Conservation (phyloP, 257 asterid genomes). For the Ocimum tenuiflorum region DNA sequence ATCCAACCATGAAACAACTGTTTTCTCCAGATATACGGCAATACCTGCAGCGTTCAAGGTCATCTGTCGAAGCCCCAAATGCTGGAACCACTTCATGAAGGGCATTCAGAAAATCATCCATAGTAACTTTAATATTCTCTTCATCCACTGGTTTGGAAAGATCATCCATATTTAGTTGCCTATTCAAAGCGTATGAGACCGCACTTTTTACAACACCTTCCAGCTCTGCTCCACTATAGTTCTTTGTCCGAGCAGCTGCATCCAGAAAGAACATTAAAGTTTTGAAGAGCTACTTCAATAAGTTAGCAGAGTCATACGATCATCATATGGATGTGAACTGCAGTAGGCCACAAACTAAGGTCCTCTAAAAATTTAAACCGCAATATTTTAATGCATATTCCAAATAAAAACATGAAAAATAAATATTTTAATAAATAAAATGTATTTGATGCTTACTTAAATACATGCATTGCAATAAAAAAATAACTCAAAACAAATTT, state of each 20-base stretch:
- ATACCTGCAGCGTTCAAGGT: constrained; percentile 97
- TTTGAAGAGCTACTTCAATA: background rate
- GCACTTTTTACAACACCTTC: constrained; percentile 99
- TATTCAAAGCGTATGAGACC: constrained; percentile 89
- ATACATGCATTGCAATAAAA: no score
- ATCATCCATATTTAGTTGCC: constrained; percentile 85
- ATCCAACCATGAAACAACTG: background rate
- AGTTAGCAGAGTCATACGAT: background rate
- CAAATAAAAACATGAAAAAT: no score
- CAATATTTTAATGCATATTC: no score
- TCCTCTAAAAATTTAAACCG: no score
- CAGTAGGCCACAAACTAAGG: no score
- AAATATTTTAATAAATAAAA: no score
- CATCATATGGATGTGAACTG: no score
- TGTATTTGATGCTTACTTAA: no score
- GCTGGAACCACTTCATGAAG: constrained; percentile 84
- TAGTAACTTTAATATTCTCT: constrained; percentile 82
- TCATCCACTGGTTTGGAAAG: constrained; percentile 90
- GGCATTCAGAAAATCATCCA: constrained; percentile 84
- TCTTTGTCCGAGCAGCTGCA: constrained; percentile 96
- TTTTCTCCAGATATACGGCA: constrained; percentile 13
- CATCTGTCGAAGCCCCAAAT: constrained; percentile 98
- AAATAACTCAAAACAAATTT: no score
- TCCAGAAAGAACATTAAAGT: constrained; percentile 12
- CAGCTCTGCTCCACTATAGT: constrained; percentile 97